phyloP scores from a whole-genome alignment of 1,139 yeast genomes.

The Protomyces gravidus region DNA sequence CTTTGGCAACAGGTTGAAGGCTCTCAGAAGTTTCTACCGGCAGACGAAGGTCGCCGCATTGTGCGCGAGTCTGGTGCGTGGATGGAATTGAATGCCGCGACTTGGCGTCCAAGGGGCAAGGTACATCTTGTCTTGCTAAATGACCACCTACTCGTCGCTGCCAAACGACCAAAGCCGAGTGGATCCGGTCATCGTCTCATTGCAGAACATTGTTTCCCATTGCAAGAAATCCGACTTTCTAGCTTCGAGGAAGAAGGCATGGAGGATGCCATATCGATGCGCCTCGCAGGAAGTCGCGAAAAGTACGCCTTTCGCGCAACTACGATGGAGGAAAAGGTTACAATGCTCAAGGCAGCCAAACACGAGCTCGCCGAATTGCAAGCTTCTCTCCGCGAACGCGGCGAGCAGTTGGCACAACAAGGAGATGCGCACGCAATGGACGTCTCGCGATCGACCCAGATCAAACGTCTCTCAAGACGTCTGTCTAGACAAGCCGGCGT shows the following conservation, averaged over 20 bases:
- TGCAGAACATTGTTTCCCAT: conserved; percentile 77
- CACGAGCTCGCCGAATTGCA: conserved; percentile 29
- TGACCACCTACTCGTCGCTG: conserved; percentile 72
- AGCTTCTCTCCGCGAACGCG: not conserved
- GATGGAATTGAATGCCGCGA: conserved; percentile 82
- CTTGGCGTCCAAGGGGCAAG: conserved; percentile 75
- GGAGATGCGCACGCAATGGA: not conserved
- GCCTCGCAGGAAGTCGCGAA: conserved; percentile 35
- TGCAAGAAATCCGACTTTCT: conserved; percentile 57
- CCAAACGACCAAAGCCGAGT: conserved; percentile 47
- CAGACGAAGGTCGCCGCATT: conserved; percentile 76
- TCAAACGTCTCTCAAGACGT: conserved; percentile 18
- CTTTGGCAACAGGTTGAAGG: conserved; percentile 84
- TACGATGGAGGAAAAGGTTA: conserved; percentile 57
- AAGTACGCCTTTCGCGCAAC: conserved; percentile 65
- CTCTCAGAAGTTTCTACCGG: conserved; percentile 73
- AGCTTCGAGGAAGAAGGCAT: conserved; percentile 38
- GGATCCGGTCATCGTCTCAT: conserved; percentile 44
- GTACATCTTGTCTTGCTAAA: conserved; percentile 72
- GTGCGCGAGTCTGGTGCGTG: conserved; percentile 77
- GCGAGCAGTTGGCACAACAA: conserved; percentile 1
- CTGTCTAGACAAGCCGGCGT: conserved; percentile 39
- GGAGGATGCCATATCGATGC: conserved; percentile 19
- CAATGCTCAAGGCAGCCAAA: conserved; percentile 36
- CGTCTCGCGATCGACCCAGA: conserved; percentile 7